Conservation (phyloP, 306 rosid species). For the Urtica urens region DNA sequence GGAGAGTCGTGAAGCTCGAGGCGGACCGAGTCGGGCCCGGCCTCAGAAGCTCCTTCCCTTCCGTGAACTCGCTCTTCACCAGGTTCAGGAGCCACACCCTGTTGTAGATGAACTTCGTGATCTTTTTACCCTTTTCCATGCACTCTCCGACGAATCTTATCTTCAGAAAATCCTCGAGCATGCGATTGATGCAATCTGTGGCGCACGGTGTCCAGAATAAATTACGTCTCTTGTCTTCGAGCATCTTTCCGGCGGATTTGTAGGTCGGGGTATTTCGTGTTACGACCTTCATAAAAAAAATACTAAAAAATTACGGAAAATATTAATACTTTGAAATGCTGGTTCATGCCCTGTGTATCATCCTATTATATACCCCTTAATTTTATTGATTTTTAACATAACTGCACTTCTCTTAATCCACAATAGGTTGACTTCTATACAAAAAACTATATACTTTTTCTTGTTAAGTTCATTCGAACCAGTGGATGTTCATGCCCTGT, state of each 20-base stretch:
- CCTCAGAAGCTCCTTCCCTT: conserved; percentile 70
- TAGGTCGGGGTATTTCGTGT: conserved; percentile 70
- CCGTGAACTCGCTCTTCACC: conserved; percentile 68
- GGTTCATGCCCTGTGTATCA: too few relatives aligned
- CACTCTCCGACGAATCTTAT: conserved; percentile 76
- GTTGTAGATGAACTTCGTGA: conserved; percentile 73
- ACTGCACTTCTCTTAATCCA: too few relatives aligned
- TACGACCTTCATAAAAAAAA: conserved; percentile 45
- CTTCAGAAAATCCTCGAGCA: conserved; percentile 75
- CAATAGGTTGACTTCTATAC: too few relatives aligned
- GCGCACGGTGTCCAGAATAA: conserved; percentile 95
- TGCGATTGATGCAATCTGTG: conserved; percentile 54
- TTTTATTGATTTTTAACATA: too few relatives aligned
- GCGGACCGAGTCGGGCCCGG: conserved; percentile 48
- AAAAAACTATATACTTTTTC: too few relatives aligned
- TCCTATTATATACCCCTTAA: too few relatives aligned
- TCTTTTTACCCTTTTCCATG: conserved; percentile 69
- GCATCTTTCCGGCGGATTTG: conserved; percentile 81
- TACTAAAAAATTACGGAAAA: conserved; percentile 10
- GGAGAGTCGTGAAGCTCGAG: conserved; percentile 77
- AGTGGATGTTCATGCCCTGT: too few relatives aligned
- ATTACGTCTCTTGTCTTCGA: conserved; percentile 77
- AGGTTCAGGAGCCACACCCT: conserved; percentile 73
- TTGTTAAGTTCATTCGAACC: too few relatives aligned
- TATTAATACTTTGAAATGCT: too few relatives aligned